A percentile compares a stretch with the other conserved stretches of the same genome.
Conservation (phyloP, 768 basidiomycete species). For the Tylopilus balloui region DNA sequence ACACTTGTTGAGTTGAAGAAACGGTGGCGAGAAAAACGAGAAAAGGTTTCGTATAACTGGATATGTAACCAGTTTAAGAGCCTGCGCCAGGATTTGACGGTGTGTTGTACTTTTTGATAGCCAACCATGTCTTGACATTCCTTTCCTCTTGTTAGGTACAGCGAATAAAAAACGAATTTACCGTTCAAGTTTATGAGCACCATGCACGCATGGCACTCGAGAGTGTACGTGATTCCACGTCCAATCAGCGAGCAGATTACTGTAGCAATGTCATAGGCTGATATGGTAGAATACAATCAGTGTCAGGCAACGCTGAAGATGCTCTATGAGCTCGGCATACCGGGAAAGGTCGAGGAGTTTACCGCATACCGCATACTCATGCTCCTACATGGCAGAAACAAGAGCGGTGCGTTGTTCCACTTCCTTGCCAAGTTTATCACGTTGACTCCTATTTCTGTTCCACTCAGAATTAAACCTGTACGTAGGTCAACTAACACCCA, state of each 20-base stretch:
- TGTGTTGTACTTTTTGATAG: conserved; percentile 39
- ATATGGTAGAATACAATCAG: conserved; percentile 98
- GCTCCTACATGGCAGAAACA: conserved; percentile 89
- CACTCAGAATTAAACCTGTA: conserved; percentile 85
- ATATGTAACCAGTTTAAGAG: conserved; percentile 99
- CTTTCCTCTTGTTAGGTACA: conserved; percentile 64
- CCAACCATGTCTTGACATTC: conserved; percentile 2
- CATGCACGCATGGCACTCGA: conserved; percentile 97
- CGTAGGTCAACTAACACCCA: conserved; percentile 94
- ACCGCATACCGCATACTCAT: conserved; percentile 96
- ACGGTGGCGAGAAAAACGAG: conserved; percentile 83
- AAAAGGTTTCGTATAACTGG: conserved; percentile 74
- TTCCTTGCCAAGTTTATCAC: conserved; percentile 1
- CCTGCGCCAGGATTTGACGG: conserved; percentile 94
- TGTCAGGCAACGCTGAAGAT: conserved; percentile 88
- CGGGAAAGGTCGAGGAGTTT: conserved; percentile 93
- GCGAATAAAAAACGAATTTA: conserved; percentile 97
- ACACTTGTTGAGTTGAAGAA: conserved; percentile 84
- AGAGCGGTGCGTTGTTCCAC: conserved; percentile 64
- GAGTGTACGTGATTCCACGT: conserved; percentile 49
- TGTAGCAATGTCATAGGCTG: conserved; percentile 52
- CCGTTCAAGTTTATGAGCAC: conserved; percentile 95
- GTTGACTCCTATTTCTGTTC: neutral
- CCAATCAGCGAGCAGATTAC: conserved; percentile 5
- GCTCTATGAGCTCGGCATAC: conserved; percentile 90